Conservation (phyloP, 2,329 filamentous ascomycete genomes). For the Fusarium oligoseptatum region DNA sequence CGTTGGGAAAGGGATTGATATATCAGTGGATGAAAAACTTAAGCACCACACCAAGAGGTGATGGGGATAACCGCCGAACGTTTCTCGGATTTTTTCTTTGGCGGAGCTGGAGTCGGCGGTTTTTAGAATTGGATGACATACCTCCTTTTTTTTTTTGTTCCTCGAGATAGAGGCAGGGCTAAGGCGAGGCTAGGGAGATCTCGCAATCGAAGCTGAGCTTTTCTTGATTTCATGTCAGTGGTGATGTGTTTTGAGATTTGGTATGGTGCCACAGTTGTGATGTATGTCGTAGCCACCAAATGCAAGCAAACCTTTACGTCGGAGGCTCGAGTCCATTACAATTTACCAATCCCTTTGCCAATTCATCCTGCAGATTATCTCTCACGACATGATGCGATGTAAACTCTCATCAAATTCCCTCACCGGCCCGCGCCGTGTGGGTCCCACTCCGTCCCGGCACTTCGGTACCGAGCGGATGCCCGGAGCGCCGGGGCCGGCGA, state of each 20-base stretch:
- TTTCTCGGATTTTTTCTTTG: constrained; percentile 33
- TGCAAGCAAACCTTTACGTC: background rate
- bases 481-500: background rate
- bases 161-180: constrained; percentile 39
- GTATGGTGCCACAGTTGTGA: background rate
- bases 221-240: background rate
- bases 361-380: background rate
- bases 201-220: constrained; percentile 23
- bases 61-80: constrained; percentile 17
- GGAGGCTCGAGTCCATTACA: background rate
- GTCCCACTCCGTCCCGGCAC: constrained; percentile 6
- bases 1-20: constrained; percentile 42
- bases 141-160: constrained; percentile 12
- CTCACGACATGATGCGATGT: background rate
- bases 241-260: background rate
- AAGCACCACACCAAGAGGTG: constrained; percentile 3
- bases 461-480: constrained; percentile 7
- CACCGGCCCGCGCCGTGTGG: constrained; percentile 13
- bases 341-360: background rate
- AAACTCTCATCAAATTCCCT: background rate
- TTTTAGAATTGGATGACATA: constrained; percentile 41
- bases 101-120: constrained; percentile 40
- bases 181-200: constrained; percentile 30
- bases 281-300: background rate
- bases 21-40: constrained; percentile 30